phyloP scores from a whole-genome alignment of 1,139 yeast genomes.

The Ogataea hybrid region DNA sequence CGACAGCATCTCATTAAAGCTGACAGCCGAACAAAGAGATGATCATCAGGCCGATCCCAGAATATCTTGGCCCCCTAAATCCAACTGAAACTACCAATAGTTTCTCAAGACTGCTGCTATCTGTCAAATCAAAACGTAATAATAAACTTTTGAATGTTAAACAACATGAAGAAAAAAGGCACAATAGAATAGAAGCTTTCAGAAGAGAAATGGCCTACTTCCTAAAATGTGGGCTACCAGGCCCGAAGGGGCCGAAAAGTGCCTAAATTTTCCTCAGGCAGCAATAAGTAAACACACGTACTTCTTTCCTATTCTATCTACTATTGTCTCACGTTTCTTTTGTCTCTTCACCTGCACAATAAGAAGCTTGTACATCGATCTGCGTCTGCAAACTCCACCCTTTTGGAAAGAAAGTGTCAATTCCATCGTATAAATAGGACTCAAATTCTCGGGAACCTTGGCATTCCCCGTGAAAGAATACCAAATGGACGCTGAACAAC shows the following conservation, averaged over 20 bases:
- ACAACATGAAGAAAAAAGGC: neutral
- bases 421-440: slow-evolving; percentile 6
- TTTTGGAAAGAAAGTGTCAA: neutral
- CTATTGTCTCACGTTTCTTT: neutral
- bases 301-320: neutral
- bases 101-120: neutral
- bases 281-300: neutral
- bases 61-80: neutral
- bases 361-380: neutral
- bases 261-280: neutral
- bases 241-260: neutral
- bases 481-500: slow-evolving; percentile 35
- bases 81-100: neutral
- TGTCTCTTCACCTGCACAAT: slow-evolving; percentile 2
- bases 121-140: neutral
- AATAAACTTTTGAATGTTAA: neutral
- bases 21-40: neutral
- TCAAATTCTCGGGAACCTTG: neutral
- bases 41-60: neutral
- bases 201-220: neutral
- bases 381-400: neutral
- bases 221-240: neutral
- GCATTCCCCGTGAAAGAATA: neutral
- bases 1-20: neutral
- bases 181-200: neutral